Conservation (phyloP, 495 filamentous ascomycete species). For the Penicillium antarcticum region DNA sequence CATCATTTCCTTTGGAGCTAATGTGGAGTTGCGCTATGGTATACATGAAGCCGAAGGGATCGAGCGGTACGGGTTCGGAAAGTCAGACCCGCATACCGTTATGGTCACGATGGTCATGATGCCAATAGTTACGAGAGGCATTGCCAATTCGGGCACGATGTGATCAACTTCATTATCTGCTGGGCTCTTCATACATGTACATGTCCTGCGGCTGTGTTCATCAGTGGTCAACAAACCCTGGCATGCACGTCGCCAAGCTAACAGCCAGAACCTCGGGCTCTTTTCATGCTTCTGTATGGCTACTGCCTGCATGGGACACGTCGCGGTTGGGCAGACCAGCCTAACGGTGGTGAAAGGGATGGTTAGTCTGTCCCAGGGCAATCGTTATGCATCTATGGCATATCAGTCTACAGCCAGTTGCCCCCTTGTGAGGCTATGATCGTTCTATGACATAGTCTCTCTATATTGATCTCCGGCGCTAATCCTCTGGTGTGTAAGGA, state of each 20-base stretch:
- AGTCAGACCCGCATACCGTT: constrained; percentile 10
- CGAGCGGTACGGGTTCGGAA: constrained; percentile 21
- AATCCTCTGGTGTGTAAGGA: constrained; percentile 21
- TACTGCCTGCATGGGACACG: constrained; percentile 18
- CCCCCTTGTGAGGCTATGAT: neutral
- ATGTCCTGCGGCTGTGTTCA: constrained; percentile 12
- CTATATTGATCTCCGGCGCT: constrained; percentile 31
- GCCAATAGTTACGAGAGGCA: no score
- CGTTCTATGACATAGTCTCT: constrained; percentile 11
- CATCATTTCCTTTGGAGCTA: neutral
- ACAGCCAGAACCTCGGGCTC: constrained; percentile 13
- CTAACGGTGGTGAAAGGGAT: constrained; percentile 18
- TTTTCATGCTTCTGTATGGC: constrained; percentile 10
- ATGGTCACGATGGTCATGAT: constrained; percentile 6
- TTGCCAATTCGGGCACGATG: constrained; percentile 2
- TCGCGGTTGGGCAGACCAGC: constrained; percentile 21
- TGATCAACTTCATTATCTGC: constrained; percentile 7
- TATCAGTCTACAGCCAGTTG: neutral
- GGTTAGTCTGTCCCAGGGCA: constrained; percentile 20
- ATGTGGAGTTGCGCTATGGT: constrained; percentile 14
- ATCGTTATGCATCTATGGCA: constrained; percentile 10
- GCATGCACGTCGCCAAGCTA: constrained; percentile 13
- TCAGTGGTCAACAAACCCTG: constrained; percentile 11
- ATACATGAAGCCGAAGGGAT: constrained; percentile 17
- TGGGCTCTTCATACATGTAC: constrained; percentile 4